Conservation (phyloP, 768 basidiomycete genomes). For the Xerocomus potaroensis region DNA sequence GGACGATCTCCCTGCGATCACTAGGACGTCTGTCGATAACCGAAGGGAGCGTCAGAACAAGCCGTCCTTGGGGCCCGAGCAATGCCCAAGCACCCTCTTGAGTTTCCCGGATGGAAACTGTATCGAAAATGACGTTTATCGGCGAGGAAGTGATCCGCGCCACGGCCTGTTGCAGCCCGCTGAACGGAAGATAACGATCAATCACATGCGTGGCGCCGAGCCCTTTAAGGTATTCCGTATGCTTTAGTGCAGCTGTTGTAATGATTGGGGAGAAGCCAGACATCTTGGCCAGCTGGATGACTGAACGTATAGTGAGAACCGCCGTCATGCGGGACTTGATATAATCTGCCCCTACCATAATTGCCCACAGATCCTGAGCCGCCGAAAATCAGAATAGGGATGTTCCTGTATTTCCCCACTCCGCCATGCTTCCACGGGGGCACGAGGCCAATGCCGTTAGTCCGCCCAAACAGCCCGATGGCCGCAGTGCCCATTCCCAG, state of each 20-base stretch:
- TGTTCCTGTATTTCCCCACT: constrained; percentile 38
- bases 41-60: constrained; percentile 33
- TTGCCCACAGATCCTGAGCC: constrained; percentile 49
- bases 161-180: constrained; percentile 31
- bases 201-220: constrained; percentile 35
- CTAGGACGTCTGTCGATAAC: constrained; percentile 25
- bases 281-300: constrained; percentile 37
- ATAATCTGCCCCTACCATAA: constrained; percentile 34
- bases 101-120: constrained; percentile 36
- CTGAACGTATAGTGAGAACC: constrained; percentile 24
- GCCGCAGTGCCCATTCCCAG: constrained; percentile 47
- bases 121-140: constrained; percentile 36
- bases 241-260: constrained; percentile 34
- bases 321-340: constrained; percentile 4
- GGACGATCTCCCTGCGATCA: constrained; percentile 29
- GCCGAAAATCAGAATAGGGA: constrained; percentile 45
- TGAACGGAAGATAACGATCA: constrained; percentile 26
- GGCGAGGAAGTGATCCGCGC: constrained; percentile 36
- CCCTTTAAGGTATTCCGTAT: constrained; percentile 32
- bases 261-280: constrained; percentile 37
- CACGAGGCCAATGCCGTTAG: constrained; percentile 40
- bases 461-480: constrained; percentile 42
- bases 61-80: constrained; percentile 35
- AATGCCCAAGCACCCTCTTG: constrained; percentile 35
- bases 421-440: constrained; percentile 36